These are phyloP conservation scores for Fomitopsis pulvina DNA, from an alignment of 768 basidiomycete species.

Conservation along the genomic window DNA sequence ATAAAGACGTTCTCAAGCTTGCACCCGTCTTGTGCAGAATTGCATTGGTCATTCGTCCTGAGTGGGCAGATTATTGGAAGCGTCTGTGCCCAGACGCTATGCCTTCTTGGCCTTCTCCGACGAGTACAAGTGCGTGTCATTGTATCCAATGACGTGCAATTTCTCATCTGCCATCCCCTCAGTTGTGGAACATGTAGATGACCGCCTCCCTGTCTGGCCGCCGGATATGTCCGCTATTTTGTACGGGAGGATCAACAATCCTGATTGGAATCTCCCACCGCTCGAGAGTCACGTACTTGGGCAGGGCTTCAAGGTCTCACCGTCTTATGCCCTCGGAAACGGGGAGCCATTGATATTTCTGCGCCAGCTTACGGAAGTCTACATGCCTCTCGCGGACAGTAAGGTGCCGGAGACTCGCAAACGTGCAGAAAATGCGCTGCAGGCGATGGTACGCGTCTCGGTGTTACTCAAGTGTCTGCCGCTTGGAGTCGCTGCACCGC, in stretches of 20 bases:
- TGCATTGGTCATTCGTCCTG: slow-evolving; percentile 59
- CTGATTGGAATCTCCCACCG: slow-evolving; percentile 57
- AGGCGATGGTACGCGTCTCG: slow-evolving; percentile 43
- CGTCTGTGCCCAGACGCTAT: slow-evolving; percentile 62
- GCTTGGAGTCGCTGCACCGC: slow-evolving; percentile 66
- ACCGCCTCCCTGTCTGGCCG: slow-evolving; percentile 70
- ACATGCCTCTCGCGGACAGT: slow-evolving; percentile 52
- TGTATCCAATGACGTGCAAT: not conserved
- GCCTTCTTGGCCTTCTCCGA: slow-evolving; percentile 51
- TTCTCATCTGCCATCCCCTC: not conserved
- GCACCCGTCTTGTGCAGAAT: slow-evolving; percentile 58
- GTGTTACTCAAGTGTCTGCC: slow-evolving; percentile 52
- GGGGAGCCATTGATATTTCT: slow-evolving; percentile 51
- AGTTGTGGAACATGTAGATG: slow-evolving; percentile 44
- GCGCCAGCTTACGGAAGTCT: slow-evolving; percentile 48
- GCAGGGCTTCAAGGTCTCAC: slow-evolving; percentile 39
- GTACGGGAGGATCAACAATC: slow-evolving; percentile 46
- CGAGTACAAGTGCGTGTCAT: slow-evolving; percentile 32
- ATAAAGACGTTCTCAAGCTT: slow-evolving; percentile 48
- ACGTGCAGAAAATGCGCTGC: slow-evolving; percentile 61
- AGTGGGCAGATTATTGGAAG: slow-evolving; percentile 94
- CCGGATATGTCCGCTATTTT: slow-evolving; percentile 70
- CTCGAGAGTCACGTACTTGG: slow-evolving; percentile 19
- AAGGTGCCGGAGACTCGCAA: slow-evolving; percentile 45
- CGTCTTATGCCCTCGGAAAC: slow-evolving; percentile 56